Base-by-base conservation (phyloP, 306 rosid genomes). In the Cucurbita maxima region DNA sequence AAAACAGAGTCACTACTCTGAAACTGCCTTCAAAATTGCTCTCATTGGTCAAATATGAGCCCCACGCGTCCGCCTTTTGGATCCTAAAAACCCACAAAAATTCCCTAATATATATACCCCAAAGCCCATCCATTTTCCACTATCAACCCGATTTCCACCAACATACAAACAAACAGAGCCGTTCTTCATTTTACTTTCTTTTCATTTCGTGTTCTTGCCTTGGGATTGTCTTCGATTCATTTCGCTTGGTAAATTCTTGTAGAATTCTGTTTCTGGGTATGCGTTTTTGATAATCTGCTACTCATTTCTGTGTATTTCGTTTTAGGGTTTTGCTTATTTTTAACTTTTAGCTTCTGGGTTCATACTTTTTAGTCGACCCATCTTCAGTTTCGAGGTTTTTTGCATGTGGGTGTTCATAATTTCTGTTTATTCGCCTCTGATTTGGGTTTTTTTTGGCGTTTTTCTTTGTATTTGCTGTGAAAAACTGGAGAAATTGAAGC, bases 231-330 rank as follows among this genome's bases (percentile, higher is more conserved):
- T 19, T 16, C 11, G 5, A 69, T 48, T 69, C 13, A 1, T 22
- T 30, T 69, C n/a, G 13, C 1, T 61, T 61, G 47, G 19, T 61
- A 14, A 88, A 84, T 88, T 84, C 85, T 67, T 84, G 76, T 62
- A 55, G 12, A 53, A 84, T 87, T 88, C 72, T 78, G 48, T 40
- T 30, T 30, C 34, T 30, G 34, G 34, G 34, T 30, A 3, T 30
- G 34, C 34, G 34, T 30, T 3, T 30, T 30, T 30, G 34, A 2
- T 0, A 30, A 30, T 30, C 34, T 25, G 25, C 25, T 25, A 25
- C 25, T 25, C 25, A 25, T 25, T 25, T 25, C 25, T 25, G 25
- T 25, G 25, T 25, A 25, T 25, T 25, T 30, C 34, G 34, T 30
- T 50, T 34, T 70, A 70, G 74, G 74, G 74, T 70, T 81, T 83